These are phyloP conservation scores for Limnanthes douglasii DNA, from an alignment of 345 rosid species.

Conservation along the genomic window DNA sequence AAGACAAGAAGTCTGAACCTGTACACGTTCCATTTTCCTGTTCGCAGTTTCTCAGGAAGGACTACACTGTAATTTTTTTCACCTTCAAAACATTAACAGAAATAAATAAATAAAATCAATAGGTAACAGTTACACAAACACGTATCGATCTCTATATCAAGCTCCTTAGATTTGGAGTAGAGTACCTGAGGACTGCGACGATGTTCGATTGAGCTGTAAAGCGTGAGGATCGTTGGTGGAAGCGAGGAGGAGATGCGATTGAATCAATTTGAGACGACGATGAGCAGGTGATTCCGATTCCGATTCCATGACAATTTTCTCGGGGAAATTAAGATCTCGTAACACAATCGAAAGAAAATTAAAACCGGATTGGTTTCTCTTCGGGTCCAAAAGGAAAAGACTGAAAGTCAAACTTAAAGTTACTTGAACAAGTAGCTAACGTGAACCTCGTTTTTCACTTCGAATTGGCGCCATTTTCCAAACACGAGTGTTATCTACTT, in stretches of 20 bases:
- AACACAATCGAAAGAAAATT: too few species aligned
- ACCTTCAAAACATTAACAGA: conserved; percentile 13
- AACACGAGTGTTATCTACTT: too few species aligned
- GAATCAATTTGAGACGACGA: conserved; percentile 51
- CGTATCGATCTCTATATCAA: neutral
- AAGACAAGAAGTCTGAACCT: conserved; percentile 31
- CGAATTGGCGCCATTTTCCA: too few species aligned
- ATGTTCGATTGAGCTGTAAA: conserved; percentile 20
- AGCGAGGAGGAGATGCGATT: conserved; percentile 33
- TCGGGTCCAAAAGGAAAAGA: too few species aligned
- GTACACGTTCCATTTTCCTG: conserved; percentile 82
- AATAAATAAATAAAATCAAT: conserved; percentile 1
- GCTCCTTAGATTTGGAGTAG: conserved; percentile 18
- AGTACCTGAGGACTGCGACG: conserved; percentile 29
- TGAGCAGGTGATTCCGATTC: conserved; percentile 24
- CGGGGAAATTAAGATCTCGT: too few species aligned
- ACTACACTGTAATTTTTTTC: conserved; percentile 34
- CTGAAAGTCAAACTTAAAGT: too few species aligned
- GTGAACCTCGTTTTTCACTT: too few species aligned
- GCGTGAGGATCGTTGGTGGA: conserved; percentile 11
- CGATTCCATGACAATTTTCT: too few species aligned
- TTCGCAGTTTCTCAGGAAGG: conserved; percentile 64
- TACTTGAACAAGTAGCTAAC: too few species aligned
- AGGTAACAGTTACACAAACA: neutral
- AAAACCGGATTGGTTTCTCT: too few species aligned